Percentiles rank a stretch among this genome's conserved stretches.
Evolutionary conservation across 257 asterid genomes (phyloP).

Genomic region (Ballota nigra): DNA sequence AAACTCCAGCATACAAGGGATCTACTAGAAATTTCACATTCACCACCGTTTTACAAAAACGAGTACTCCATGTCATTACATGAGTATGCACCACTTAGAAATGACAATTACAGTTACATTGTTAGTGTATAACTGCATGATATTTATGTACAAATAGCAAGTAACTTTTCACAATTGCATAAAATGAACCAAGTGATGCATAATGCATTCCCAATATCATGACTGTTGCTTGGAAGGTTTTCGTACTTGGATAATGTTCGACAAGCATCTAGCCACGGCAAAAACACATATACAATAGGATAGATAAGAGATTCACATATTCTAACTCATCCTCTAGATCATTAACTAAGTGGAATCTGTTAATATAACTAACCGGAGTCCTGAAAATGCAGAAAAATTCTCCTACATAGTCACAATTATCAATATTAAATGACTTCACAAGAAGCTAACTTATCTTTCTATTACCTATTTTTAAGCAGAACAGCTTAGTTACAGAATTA

Average conservation of each 20-base stretch:
- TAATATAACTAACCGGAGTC: not conserved
- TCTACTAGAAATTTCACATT: not conserved
- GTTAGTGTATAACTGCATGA: not conserved
- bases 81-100: not conserved
- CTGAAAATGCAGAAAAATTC: not conserved
- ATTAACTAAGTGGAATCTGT: not conserved
- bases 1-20: no score
- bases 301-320: not conserved
- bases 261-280: not conserved
- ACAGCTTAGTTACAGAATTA: not conserved
- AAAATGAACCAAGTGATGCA: conserved; percentile 15
- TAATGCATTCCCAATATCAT: not conserved
- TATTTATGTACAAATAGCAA: not conserved
- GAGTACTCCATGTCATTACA: not conserved
- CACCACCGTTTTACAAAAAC: not conserved
- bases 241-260: not conserved
- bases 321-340: not conserved
- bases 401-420: conserved; percentile 7
- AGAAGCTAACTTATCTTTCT: not conserved
- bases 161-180: not conserved
- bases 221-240: not conserved
- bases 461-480: not conserved
- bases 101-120: not conserved
- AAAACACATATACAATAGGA: not conserved
- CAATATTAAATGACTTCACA: not conserved